Base-by-base conservation (phyloP, 2,329 filamentous ascomycete species). In the Lecanosticta acicola region DNA sequence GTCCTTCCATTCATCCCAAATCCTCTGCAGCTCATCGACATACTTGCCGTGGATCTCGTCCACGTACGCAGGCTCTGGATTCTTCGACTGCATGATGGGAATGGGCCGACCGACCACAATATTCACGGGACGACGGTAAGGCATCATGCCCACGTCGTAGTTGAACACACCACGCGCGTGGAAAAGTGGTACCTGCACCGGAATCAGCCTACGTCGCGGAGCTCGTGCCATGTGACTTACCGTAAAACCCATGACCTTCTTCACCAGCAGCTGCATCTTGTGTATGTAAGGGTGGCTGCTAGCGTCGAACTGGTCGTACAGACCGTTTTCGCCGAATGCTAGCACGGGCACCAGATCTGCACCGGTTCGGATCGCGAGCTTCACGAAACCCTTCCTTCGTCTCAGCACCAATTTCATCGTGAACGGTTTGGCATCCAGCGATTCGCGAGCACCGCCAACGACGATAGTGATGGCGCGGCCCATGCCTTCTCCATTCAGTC, bases 401-500 rank as follows among this genome's bases (percentile, higher is more conserved):
- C 84, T 83, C 39, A 97, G 76, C 3, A 97, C 83, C 8, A 97
- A 77, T 3, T 82, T 81, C 46, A 96, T 68, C 11, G 77, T 79
- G 41, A 85, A 79, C 0, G 93, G 93, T 50, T 85, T 81, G 0
- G 91, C 88, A 64, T 95, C 87, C 2, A 98, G 81, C 1, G 87
- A 93, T 69, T 98, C 93, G 13, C 88, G 80, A 3, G 93, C 93
- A 7, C 93, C 93, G 40, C 93, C 93, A 35, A 97, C 77, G 14
- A 97, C 93, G 57, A 98, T 95, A 2, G 93, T 96, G 47, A 97
- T 94, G 39, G 87, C 90, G n/a, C 90, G 85, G 13, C 93, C 90
- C 82, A 90, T 91, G 19, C 90, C 91, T 61, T 91, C 84, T 43
- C 72, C 72, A 52, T 94, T 85, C 3, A 72, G 68, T 0, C 90